phyloP scores from a whole-genome alignment of 176 grass and related monocot genomes.

The Rhipidocladum racemiflorum region DNA sequence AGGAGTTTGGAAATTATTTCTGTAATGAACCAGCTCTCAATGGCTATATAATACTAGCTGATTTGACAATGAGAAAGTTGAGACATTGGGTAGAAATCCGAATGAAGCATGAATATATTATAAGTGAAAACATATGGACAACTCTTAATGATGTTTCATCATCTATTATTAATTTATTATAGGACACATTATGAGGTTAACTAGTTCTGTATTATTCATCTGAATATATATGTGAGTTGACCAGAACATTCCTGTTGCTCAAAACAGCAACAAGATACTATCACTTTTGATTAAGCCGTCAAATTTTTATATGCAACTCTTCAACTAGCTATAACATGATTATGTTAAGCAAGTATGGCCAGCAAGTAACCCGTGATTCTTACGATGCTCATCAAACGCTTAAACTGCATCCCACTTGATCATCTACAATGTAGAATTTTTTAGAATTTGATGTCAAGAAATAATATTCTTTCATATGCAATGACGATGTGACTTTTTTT shows the following conservation, averaged over 20 bases:
- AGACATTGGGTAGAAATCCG: not conserved
- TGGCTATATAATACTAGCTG: not conserved
- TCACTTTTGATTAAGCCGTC: not conserved
- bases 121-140: not conserved
- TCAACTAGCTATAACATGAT: not conserved
- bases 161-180: not conserved
- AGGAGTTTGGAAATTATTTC: not conserved
- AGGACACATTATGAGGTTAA: not conserved
- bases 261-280: not conserved
- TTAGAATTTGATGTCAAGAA: not conserved
- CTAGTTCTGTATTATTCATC: not conserved
- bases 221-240: not conserved
- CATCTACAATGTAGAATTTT: constrained; percentile 5
- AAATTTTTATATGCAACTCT: not conserved
- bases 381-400: not conserved
- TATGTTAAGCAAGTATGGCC: not conserved
- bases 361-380: not conserved
- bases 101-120: not conserved
- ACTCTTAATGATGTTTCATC: not conserved
- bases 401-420: not conserved
- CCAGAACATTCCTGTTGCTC: not conserved
- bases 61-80: not conserved
- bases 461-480: not conserved
- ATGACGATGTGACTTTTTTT: not conserved
- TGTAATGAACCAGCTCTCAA: not conserved